Percentiles rank a stretch among this genome's conserved stretches.
These are phyloP conservation scores for Lonicera japonica DNA, from an alignment of 129 eudicot species.

Conservation along the genomic window DNA sequence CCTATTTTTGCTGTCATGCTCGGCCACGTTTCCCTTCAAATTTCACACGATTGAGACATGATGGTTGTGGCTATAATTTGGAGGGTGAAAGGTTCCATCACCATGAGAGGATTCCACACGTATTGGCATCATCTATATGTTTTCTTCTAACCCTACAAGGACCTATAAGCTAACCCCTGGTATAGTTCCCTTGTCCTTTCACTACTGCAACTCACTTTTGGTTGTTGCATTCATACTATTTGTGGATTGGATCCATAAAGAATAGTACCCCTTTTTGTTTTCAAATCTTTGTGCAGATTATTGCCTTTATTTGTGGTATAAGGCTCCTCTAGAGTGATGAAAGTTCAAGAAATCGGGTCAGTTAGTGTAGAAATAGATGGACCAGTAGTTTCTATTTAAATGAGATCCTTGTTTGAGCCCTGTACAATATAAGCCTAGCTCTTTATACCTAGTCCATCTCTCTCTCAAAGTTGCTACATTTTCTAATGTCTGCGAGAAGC, in stretches of 20 bases:
- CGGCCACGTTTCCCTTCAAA: too few relatives aligned
- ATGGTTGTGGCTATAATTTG: not conserved
- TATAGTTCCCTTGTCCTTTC: not conserved
- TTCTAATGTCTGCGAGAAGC: slow-evolving; percentile 9
- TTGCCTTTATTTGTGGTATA: not conserved
- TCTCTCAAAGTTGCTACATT: not conserved
- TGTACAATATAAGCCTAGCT: not conserved
- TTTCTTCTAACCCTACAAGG: not conserved
- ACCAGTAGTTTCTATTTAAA: too few relatives aligned
- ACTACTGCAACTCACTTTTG: not conserved
- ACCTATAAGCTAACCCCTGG: not conserved
- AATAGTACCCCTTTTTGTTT: not conserved
- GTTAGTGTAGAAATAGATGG: too few relatives aligned
- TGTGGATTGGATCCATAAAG: not conserved
- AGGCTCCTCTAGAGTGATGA: too few relatives aligned
- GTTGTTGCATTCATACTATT: not conserved
- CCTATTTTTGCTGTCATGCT: too few relatives aligned
- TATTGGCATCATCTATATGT: not conserved
- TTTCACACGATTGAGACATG: too few relatives aligned
- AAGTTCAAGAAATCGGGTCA: too few relatives aligned
- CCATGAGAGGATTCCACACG: not conserved
- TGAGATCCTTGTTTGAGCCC: not conserved
- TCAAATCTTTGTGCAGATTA: not conserved
- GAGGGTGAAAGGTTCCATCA: not conserved
- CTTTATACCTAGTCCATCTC: not conserved